phyloP scores from a whole-genome alignment of 2,329 filamentous ascomycete genomes.

The Neobulgaria alba region DNA sequence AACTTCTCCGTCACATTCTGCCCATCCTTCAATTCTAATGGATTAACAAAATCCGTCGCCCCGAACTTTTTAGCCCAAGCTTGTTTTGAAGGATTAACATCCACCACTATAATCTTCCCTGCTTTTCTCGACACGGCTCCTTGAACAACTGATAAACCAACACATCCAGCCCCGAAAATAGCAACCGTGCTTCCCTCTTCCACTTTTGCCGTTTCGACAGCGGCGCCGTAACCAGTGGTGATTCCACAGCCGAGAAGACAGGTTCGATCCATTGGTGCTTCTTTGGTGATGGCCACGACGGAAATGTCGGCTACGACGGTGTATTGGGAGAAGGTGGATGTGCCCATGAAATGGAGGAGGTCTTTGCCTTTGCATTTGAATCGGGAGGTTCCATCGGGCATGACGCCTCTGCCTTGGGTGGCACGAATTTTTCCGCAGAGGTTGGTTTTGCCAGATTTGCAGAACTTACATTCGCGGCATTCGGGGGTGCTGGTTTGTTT shows the following conservation, averaged over 20 bases:
- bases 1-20: conserved; percentile 87
- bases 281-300: conserved; percentile 82
- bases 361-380: conserved; percentile 95
- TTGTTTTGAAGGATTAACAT: conserved; percentile 85
- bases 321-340: conserved; percentile 97
- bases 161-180: conserved; percentile 91
- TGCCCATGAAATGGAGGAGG: conserved; percentile 98
- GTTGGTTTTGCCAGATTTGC: conserved; percentile 98
- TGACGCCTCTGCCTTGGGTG: conserved; percentile 89
- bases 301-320: conserved; percentile 98
- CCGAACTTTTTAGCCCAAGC: conserved; percentile 91
- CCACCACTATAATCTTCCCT: conserved; percentile 51
- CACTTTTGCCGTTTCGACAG: conserved; percentile 83
- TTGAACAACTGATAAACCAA: conserved; percentile 91
- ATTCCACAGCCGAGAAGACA: conserved; percentile 97
- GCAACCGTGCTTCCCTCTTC: conserved; percentile 86
- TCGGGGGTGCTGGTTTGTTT: conserved; percentile 72
- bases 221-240: conserved; percentile 95
- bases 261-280: conserved; percentile 91
- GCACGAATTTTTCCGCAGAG: conserved; percentile 98
- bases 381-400: conserved; percentile 93
- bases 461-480: conserved; percentile 98
- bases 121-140: conserved; percentile 59
- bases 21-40: conserved; percentile 58
- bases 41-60: conserved; percentile 95